Evolutionary conservation across 2,329 filamentous ascomycete species (phyloP), one percentile per base, ranked within the genome.

Genomic region (Aureobasidium pullulans): DNA sequence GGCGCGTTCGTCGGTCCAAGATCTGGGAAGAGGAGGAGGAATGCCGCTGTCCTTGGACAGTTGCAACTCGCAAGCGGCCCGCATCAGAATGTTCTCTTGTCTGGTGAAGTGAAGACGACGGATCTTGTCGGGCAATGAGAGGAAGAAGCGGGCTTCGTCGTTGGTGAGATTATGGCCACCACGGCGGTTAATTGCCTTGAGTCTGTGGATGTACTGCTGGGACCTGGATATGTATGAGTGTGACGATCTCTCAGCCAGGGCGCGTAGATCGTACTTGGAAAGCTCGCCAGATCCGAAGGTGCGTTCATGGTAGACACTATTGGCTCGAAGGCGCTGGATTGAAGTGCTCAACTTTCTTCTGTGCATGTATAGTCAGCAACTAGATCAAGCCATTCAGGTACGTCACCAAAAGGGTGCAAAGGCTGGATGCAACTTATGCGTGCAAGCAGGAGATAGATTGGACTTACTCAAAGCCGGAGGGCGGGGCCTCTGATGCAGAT

Each of bases 41-140:
- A 23, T 23, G 34, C 28, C 29, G 13, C 3, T 48, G 9, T 46
- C 37, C 48, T 29, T 59, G 36, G 47, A 59, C n/a, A 59, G 28
- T 23, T 46, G 47, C 23, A 66, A 79, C 64, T 81, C 75, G 54
- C 79, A 77, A 56, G 79, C 78, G 59, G 77, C 77, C 42, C 81
- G 81, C 59, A 87, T 76, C 60, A 84, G 72, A 44, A 81, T 74
- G 65, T 87, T 87, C 73, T 94, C 89, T 71, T 91, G 86, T 50
- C 77, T 79, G 28, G 85, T 86, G 70, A 91, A 87, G 62, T 88
- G 83, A 64, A 82, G 84, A 64, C 84, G 82, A 68, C 84, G 85
- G 63, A 90, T 80, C 72, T 90, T 90, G 63, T 88, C 83, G 19
- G 89, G 88, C 43, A 91, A 77, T 23, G 80, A 83, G 57, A 85